Base-by-base conservation (phyloP, 352 stramenopile species). In the Pythium sukuiense region DNA sequence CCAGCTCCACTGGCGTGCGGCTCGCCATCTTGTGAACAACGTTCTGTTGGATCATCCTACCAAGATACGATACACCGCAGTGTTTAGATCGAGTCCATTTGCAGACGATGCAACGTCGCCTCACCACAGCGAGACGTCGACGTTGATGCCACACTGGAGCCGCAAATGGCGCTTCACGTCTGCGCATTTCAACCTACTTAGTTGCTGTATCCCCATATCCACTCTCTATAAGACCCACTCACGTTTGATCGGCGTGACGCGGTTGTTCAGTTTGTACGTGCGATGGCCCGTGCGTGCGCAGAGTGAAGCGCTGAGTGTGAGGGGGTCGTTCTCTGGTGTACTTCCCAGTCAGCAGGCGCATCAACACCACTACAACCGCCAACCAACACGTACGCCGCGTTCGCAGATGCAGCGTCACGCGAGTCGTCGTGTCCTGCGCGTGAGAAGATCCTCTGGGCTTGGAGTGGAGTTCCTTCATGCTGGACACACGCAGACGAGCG, bases 1-100 rank as follows among this genome's bases (percentile, higher is more conserved):
- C 76, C 5, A 83, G 55, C 43, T 81, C 76, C 24, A 58, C 32
- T 24, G 74, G 69, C 12, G 55, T 70, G 12, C 63, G 48, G 18
- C 16, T 65, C 14, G 74, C 57, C 72, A 80, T 78, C 39, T 76
- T 73, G 49, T 81, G 73, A 3, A 81, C 73, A 18, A 77, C 52
- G 43, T 80, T 81, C 46, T 83, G 76, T 45, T 78, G 71, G 37
- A 83, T 83, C 24, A 78, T 56, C 73, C 73, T 80, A 48, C 20
- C 4, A 33, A 32, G 27, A 14, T 49, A 16, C 5, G n/a, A 43
- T 43, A 37, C 6, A 37, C 11, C 32, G 11, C 32, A 37, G 3
- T 16, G 35, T 12, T 43, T 6, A 37, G 11, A 16, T 18, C 35
- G 12, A 43, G 8, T 18, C 0, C 35, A 14, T 12, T 16, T 7